A percentile compares a stretch with the other conserved stretches of the same genome.
Conservation (phyloP, 768 basidiomycete genomes). For the Hygrocybe punicea region DNA sequence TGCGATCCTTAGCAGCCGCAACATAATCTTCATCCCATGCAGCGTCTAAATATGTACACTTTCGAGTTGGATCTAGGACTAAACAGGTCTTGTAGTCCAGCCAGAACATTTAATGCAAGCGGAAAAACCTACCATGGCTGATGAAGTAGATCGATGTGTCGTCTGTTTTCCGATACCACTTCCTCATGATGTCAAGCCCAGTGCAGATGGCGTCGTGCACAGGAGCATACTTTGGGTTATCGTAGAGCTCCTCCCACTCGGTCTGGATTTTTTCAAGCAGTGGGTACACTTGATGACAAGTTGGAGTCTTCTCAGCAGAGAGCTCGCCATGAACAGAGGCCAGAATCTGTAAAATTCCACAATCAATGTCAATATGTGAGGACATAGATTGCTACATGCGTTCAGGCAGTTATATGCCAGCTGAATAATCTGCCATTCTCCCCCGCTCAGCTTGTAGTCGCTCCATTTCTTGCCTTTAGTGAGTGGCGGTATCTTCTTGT, state of each 20-base stretch:
- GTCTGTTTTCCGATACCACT: constrained; percentile 15
- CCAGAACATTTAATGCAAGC: not conserved
- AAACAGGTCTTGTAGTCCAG: not conserved
- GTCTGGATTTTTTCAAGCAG: constrained; percentile 10
- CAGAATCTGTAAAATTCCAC: too few species aligned
- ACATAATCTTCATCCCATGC: constrained; percentile 8
- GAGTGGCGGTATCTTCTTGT: not conserved
- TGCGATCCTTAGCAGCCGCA: not conserved
- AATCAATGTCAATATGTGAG: too few species aligned
- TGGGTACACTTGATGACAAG: constrained; percentile 7
- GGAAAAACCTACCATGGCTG: constrained; percentile 1
- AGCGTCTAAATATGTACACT: constrained; percentile 6
- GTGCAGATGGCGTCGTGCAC: constrained; percentile 9
- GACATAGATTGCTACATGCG: too few species aligned
- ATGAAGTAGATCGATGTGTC: constrained; percentile 15
- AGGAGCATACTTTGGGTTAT: constrained; percentile 2
- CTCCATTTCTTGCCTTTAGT: not conserved
- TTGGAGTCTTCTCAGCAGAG: constrained; percentile 10
- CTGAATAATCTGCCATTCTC: constrained; percentile 6
- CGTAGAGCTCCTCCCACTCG: constrained; percentile 4
- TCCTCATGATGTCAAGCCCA: constrained; percentile 12
- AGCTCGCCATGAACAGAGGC: constrained; percentile 7
- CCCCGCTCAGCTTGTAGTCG: not conserved
- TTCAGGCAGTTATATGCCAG: constrained; percentile 1
- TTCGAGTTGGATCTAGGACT: constrained; percentile 13